Conservation (phyloP, 768 basidiomycete species). For the Rickenella mellea region DNA sequence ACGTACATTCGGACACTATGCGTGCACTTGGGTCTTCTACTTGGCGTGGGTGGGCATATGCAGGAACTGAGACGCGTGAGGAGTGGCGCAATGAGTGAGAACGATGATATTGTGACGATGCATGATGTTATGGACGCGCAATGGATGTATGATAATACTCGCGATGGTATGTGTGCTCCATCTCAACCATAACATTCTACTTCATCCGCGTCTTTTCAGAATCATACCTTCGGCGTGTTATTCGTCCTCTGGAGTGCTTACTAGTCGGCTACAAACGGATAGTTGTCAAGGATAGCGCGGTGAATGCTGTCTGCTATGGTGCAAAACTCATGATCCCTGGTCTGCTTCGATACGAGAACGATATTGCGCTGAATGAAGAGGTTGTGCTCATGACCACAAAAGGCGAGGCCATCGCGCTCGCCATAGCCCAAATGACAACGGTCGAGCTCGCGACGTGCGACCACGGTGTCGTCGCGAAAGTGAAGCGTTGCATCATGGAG, state of each 20-base stretch:
- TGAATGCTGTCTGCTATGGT: conserved; percentile 98
- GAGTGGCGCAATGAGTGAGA: conserved; percentile 94
- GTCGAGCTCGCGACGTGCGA: conserved; percentile 97
- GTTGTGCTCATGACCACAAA: conserved; percentile 99
- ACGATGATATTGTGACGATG: conserved; percentile 98
- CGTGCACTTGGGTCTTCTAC: conserved; percentile 87
- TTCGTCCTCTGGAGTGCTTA: conserved; percentile 89
- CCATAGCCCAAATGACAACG: conserved; percentile 96
- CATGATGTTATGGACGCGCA: conserved; percentile 99
- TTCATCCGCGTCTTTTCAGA: conserved; percentile 37
- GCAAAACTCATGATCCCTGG: conserved; percentile 99
- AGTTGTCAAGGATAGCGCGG: conserved; percentile 97
- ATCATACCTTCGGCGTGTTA: conserved; percentile 90
- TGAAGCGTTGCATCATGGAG: conserved; percentile 99
- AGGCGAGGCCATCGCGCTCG: conserved; percentile 92
- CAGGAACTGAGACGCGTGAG: conserved; percentile 93
- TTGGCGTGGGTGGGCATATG: conserved; percentile 99
- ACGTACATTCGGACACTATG: conserved; percentile 95
- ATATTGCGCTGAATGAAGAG: conserved; percentile 91
- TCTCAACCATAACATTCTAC: neutral
- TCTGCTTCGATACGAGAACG: conserved; percentile 89
- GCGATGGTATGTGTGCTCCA: conserved; percentile 60
- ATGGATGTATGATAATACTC: conserved; percentile 95
- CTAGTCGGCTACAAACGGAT: conserved; percentile 96
- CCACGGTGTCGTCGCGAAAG: conserved; percentile 97